Evolutionary conservation across 1,284 basidiomycete genomes (phyloP), one percentile per base, ranked within the genome.

Genomic region (Cryptococcus sp.): DNA sequence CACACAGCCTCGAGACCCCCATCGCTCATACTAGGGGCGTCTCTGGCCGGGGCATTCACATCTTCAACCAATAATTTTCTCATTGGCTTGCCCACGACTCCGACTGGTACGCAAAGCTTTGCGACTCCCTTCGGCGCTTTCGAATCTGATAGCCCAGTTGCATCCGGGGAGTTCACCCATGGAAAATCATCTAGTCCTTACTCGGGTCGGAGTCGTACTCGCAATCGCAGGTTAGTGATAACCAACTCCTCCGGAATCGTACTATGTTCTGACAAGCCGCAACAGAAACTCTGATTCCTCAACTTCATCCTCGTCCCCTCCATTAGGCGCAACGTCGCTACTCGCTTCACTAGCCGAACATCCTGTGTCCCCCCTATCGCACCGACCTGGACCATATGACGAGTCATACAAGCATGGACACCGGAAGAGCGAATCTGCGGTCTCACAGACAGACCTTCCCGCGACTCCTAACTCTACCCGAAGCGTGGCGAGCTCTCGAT

Each of bases 11-110:
- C 57, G 11, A 31, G 61, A 15, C 64, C 59, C 8, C 58, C 58
- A 11, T 58, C 60, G 10, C 41, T 62, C 13, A 56, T 62, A 7
- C 60, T 65, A 35, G 64, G 61, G 15, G 61, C 54, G 3, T 35
- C 61, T 6, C 54, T 61, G 1, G 49, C 57, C 11, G 54, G 50
- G 3, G 53, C 57, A 7, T 51, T 59, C 16, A 57, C 56, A 4
- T 41, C 60, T 1, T 54, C 64, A 11, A 31, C 50, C 15, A 41
- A 15, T 20, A 31, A 55, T 16, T 54, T 44, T 48, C 20, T 61
- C 39, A 42, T 50, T 7, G 62, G 59, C 13, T 51, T 61, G 0
- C 56, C 59, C 4, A 23, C 53, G 1, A 54, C 57, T 2, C 56
- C 47, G 35, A 22, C 23, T 3, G 41, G n/a, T 4, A 16, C 25